A percentile compares a stretch with the other conserved stretches of the same genome.
Evolutionary conservation across 139 green algal genomes (phyloP).

Genomic region (Picochlorum sp.): DNA sequence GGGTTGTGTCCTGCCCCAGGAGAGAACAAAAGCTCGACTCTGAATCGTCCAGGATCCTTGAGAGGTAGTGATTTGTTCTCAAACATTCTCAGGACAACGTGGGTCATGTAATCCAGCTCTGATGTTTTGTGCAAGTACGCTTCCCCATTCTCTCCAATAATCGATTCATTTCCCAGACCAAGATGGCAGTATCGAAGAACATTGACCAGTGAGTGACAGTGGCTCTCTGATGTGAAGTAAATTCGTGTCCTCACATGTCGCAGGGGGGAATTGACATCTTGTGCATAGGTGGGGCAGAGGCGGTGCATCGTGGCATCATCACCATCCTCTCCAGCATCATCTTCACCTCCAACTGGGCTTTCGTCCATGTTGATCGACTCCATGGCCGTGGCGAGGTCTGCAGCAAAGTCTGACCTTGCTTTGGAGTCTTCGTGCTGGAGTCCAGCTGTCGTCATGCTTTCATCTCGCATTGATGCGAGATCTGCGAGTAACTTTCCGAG

Average conservation of each 20-base stretch:
- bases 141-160: conserved; percentile 28
- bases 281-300: conserved; percentile 79
- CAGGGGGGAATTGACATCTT: conserved; percentile 86
- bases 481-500: conserved; percentile 90
- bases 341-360: neutral
- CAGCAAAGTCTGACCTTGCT: neutral
- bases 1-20: conserved; percentile 66
- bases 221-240: conserved; percentile 96
- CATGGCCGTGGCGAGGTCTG: conserved; percentile 1
- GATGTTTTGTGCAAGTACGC: conserved; percentile 41
- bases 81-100: conserved; percentile 94
- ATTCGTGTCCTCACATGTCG: conserved; percentile 95
- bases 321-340: neutral
- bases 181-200: conserved; percentile 79
- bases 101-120: conserved; percentile 95
- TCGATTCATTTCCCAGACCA: conserved; percentile 13
- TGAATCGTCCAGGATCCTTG: conserved; percentile 67
- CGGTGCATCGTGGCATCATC: conserved; percentile 39
- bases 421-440: conserved; percentile 6
- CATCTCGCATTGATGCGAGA: conserved; percentile 75
- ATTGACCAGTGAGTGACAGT: conserved; percentile 94
- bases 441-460: conserved; percentile 50
- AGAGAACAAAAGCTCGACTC: conserved; percentile 74
- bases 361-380: neutral
- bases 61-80: conserved; percentile 79